Percentiles rank a stretch among this genome's conserved stretches.
Evolutionary conservation across 805 yeast species (phyloP).

Genomic region (Ogataea philodendri): DNA sequence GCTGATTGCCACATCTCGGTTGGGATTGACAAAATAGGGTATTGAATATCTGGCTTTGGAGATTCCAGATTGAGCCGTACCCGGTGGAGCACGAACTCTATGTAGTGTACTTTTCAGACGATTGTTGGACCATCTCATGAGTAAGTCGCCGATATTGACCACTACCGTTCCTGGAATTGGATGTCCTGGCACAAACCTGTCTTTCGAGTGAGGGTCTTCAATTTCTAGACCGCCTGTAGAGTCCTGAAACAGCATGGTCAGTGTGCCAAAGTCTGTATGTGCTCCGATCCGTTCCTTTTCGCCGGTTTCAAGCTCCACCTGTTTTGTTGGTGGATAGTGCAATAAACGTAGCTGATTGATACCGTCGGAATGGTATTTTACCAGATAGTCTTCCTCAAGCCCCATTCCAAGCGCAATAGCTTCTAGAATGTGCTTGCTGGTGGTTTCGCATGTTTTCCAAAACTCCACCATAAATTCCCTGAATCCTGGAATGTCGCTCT

Average conservation of each 20-base stretch:
- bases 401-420: slow-evolving; percentile 32
- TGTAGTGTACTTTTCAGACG: slow-evolving; percentile 37
- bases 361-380: slow-evolving; percentile 25
- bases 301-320: slow-evolving; percentile 26
- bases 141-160: slow-evolving; percentile 39
- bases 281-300: slow-evolving; percentile 37
- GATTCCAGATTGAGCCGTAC: slow-evolving; percentile 14
- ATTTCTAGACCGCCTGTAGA: slow-evolving; percentile 39
- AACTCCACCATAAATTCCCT: slow-evolving; percentile 20
- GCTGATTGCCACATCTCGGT: slow-evolving; percentile 15
- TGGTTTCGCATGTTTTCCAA: slow-evolving; percentile 17
- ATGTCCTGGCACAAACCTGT: slow-evolving; percentile 31
- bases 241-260: slow-evolving; percentile 37
- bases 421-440: slow-evolving; percentile 26
- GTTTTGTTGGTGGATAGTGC: slow-evolving; percentile 33
- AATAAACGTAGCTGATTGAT: slow-evolving; percentile 32
- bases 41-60: slow-evolving; percentile 28
- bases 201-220: slow-evolving; percentile 29
- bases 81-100: slow-evolving; percentile 35
- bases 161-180: slow-evolving; percentile 33
- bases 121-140: slow-evolving; percentile 39
- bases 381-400: slow-evolving; percentile 29
- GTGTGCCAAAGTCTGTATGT: slow-evolving; percentile 38
- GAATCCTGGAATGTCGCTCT: slow-evolving; percentile 29
- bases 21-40: slow-evolving; percentile 28